phyloP scores from a whole-genome alignment of 2,329 filamentous ascomycete genomes.

The Apiospora phragmitis region DNA sequence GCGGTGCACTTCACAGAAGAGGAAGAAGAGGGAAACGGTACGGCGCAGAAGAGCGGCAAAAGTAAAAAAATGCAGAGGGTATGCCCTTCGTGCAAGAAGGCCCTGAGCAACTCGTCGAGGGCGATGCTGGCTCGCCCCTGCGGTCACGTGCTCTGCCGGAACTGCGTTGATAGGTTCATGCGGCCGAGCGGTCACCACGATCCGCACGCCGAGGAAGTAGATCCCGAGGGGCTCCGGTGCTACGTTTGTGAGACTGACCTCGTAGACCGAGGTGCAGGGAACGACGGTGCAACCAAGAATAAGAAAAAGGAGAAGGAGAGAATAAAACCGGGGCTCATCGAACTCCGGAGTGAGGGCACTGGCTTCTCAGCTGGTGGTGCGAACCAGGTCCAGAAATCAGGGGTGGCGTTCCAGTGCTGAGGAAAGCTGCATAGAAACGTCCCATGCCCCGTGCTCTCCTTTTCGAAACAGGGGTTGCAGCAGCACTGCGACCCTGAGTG shows the following conservation, averaged over 20 bases:
- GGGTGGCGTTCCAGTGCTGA: conserved; percentile 82
- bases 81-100: conserved; percentile 86
- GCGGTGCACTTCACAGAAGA: conserved; percentile 77
- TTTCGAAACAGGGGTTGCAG: neutral
- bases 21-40: conserved; percentile 44
- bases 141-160: conserved; percentile 87
- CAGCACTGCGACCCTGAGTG: neutral
- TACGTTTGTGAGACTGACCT: conserved; percentile 86
- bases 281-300: conserved; percentile 32
- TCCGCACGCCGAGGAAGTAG: conserved; percentile 52
- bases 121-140: conserved; percentile 84
- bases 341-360: conserved; percentile 83
- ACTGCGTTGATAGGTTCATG: conserved; percentile 84
- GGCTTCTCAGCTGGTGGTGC: conserved; percentile 88
- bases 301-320: conserved; percentile 47
- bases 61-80: conserved; percentile 46
- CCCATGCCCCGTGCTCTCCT: neutral
- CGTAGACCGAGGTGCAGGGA: conserved; percentile 45
- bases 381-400: conserved; percentile 75
- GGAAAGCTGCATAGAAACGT: no score
- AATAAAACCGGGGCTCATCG: conserved; percentile 71
- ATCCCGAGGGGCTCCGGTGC: conserved; percentile 59
- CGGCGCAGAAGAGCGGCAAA: conserved; percentile 24
- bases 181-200: conserved; percentile 54
- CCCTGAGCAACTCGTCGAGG: conserved; percentile 77